Evolutionary conservation across 495 filamentous ascomycete genomes (phyloP).

Genomic region (Annulohypoxylon maeteangense): DNA sequence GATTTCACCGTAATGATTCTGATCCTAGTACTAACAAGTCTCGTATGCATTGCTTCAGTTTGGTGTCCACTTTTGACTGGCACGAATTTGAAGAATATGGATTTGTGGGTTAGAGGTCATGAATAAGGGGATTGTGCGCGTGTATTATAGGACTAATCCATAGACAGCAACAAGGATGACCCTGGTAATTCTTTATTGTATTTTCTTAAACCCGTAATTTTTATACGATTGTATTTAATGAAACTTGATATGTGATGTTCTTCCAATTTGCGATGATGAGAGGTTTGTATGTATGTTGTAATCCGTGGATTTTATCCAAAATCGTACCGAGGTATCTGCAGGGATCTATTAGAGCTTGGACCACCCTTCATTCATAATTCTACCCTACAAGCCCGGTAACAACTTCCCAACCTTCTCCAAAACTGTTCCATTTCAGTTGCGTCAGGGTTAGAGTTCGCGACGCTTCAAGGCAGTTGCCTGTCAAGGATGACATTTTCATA

Average conservation of each 20-base stretch:
- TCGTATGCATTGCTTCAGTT: slow-evolving; percentile 5
- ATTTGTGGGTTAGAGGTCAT: background rate
- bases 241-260: background rate
- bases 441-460: slow-evolving; percentile 2
- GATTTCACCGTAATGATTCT: slow-evolving; percentile 22
- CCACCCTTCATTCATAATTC: slow-evolving; percentile 19
- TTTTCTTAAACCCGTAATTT: background rate
- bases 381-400: background rate
- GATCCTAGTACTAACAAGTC: slow-evolving; percentile 20
- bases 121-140: slow-evolving; percentile 3
- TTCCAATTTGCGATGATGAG: background rate
- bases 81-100: background rate
- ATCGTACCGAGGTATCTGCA: slow-evolving; percentile 1
- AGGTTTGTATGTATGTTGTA: too few relatives aligned
- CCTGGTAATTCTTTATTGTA: background rate
- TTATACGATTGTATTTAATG: background rate
- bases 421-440: background rate
- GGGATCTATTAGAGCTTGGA: slow-evolving; percentile 38
- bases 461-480: slow-evolving; percentile 9
- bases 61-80: background rate
- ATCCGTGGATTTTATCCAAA: too few relatives aligned
- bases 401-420: slow-evolving; percentile 8
- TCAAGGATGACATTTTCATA: background rate
- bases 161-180: slow-evolving; percentile 39
- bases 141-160: slow-evolving; percentile 47